phyloP scores from a whole-genome alignment of 2,329 filamentous ascomycete species.

The Fusarium lateritium region DNA sequence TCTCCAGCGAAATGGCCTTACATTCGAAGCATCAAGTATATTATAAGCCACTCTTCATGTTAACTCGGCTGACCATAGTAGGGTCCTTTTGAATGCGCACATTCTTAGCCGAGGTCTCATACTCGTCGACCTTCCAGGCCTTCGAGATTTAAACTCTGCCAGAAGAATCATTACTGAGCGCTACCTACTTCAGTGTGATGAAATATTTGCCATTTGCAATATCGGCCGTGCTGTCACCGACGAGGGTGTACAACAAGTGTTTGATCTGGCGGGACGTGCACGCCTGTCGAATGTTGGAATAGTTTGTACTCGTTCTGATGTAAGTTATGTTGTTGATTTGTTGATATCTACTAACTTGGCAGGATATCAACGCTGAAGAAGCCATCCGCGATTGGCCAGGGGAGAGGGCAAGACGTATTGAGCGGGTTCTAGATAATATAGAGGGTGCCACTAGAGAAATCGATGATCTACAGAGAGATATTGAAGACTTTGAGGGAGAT shows the following conservation, averaged over 20 bases:
- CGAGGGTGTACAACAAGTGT: constrained; percentile 57
- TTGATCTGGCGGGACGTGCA: constrained; percentile 58
- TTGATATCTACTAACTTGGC: not conserved
- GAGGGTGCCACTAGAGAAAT: constrained; percentile 19
- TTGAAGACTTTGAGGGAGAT: constrained; percentile 21
- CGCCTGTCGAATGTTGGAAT: constrained; percentile 59
- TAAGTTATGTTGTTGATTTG: constrained; percentile 25
- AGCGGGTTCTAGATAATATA: constrained; percentile 34
- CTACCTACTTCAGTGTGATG: constrained; percentile 61
- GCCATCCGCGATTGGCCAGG: constrained; percentile 53
- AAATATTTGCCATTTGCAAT: constrained; percentile 62
- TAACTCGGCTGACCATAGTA: constrained; percentile 44
- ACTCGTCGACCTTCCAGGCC: constrained; percentile 62
- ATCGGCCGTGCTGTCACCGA: constrained; percentile 61
- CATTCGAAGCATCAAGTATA: constrained; percentile 60
- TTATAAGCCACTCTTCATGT: not conserved
- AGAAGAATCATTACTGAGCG: constrained; percentile 61
- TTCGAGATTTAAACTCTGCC: constrained; percentile 63
- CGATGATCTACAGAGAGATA: constrained; percentile 8
- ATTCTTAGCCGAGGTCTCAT: constrained; percentile 64
- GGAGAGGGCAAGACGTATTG: constrained; percentile 32
- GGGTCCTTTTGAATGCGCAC: constrained; percentile 60
- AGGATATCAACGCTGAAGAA: constrained; percentile 54
- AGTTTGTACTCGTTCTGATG: constrained; percentile 61
- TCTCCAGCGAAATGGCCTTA: constrained; percentile 59